A percentile compares a stretch with the other conserved stretches of the same genome.
These are phyloP conservation scores for Thalassiosira mediterranea DNA, from an alignment of 352 stramenopile genomes.

Conservation along the genomic window DNA sequence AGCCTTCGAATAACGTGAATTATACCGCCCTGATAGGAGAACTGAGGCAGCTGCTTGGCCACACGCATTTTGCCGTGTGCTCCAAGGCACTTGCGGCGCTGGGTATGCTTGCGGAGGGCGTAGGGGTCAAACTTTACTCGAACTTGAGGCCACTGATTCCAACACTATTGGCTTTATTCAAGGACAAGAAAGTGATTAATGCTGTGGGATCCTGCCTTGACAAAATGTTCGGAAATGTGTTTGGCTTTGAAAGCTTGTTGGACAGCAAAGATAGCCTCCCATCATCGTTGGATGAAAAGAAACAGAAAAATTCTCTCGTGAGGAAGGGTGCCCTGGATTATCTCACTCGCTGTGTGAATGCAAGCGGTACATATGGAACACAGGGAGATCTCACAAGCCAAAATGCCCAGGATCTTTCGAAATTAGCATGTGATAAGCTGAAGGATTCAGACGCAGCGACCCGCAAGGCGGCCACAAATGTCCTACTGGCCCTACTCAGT, in stretches of 20 bases:
- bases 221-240: constrained; percentile 80
- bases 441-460: constrained; percentile 77
- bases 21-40: constrained; percentile 78
- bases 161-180: constrained; percentile 69
- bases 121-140: constrained; percentile 75
- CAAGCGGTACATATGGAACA: constrained; percentile 53
- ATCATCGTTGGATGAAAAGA: constrained; percentile 72
- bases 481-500: constrained; percentile 64
- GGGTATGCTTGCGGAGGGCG: constrained; percentile 78
- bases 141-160: constrained; percentile 73
- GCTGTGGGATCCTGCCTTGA: constrained; percentile 67
- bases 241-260: constrained; percentile 80
- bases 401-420: constrained; percentile 47
- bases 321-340: constrained; percentile 67
- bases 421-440: constrained; percentile 66
- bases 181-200: constrained; percentile 85
- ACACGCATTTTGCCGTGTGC: constrained; percentile 84
- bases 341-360: constrained; percentile 71
- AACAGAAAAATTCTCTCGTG: constrained; percentile 82
- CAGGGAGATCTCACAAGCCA: constrained; percentile 52
- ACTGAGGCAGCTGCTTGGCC: constrained; percentile 74
- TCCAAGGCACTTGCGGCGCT: constrained; percentile 76
- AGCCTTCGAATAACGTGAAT: constrained; percentile 62
- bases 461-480: constrained; percentile 65
- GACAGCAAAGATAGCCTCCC: constrained; percentile 71